Base-by-base conservation (phyloP, 2,329 filamentous ascomycete genomes). In the Elsinoe fawcettii region DNA sequence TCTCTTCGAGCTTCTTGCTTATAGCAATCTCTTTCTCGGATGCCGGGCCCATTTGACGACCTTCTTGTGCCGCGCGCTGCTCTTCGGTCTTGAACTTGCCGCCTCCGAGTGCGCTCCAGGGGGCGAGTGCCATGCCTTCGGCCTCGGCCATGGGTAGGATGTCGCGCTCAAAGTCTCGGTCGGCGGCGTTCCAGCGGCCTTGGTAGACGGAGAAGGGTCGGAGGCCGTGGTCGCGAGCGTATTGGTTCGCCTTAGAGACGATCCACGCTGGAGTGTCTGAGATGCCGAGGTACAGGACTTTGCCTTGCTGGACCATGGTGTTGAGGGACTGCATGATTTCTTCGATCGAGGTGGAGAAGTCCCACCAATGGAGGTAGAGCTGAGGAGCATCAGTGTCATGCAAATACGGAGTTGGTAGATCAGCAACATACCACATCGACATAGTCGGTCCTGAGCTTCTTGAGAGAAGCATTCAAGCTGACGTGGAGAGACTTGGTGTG, bases 401-500 rank as follows among this genome's bases (percentile, higher is more conserved):
- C 8, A 36, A 8, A 8, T 3, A 23, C 14, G 20, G 49, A 18
- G 2, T 37, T 2, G 18, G 18, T 3, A 22, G 18, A 6, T 8
- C 63, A 65, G 7, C 14, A 3, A 37, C 67, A 4, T 36, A 62
- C 58, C n/a, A 63, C 39, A 18, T 63, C 61, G 22, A 63, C 56
- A 23, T 61, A 63, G 60, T 61, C 58, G 7, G 61, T 63, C 41
- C 60, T 56, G 7, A 63, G 57, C 60, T 63, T 75, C 64, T 70
- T 71, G 27, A 76, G 60, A 8, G 67, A 71, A 5, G 68, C 69
- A 25, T 70, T 69, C 5, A 75, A 60, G 22, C 69, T 71, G 41
- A 72, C 54, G 43, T 77, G 75, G 37, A 88, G 66, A 58, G 77
- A 82, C 71, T 87, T 88, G 41, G 79, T 73, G 16, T 80, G 77